phyloP scores from a whole-genome alignment of 2,329 filamentous ascomycete species.

The Leptographium wingfieldii region DNA sequence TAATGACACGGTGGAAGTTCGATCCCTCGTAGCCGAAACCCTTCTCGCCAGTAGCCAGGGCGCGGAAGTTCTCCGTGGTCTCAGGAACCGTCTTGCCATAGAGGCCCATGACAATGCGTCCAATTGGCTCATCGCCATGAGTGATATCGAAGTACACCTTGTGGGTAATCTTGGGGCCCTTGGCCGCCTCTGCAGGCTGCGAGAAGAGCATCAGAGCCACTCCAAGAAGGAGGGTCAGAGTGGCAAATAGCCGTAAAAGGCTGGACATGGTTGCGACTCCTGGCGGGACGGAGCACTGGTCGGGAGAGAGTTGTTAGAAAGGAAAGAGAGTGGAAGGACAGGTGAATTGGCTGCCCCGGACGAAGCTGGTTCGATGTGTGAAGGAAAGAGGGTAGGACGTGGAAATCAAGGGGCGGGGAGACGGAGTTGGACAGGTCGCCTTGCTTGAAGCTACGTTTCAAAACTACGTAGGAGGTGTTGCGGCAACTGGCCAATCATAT shows the following conservation, averaged over 20 bases:
- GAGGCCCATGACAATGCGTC: conserved; percentile 67
- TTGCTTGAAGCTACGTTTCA: conserved; percentile 10
- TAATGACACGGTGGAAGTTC: conserved; percentile 81
- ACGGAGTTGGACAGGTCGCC: neutral
- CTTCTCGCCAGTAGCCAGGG: conserved; percentile 74
- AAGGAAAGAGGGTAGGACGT: neutral
- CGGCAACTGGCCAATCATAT: neutral
- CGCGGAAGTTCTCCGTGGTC: conserved; percentile 62
- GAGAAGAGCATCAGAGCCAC: conserved; percentile 64
- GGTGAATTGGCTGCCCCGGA: neutral
- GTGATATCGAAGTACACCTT: conserved; percentile 86
- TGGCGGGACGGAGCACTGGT: neutral
- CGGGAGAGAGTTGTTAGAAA: neutral
- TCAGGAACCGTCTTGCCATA: conserved; percentile 81
- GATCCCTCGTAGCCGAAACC: conserved; percentile 74
- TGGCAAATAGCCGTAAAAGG: conserved; percentile 56
- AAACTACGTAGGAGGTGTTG: neutral
- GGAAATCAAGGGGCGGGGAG: neutral
- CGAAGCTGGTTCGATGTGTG: neutral
- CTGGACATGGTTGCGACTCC: conserved; percentile 48
- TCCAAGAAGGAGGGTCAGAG: conserved; percentile 64
- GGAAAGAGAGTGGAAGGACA: neutral
- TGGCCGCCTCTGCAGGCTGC: conserved; percentile 58
- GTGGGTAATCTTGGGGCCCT: conserved; percentile 90
- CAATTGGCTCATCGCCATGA: conserved; percentile 61